These are phyloP conservation scores for Lasiosphaeria ovina DNA, from an alignment of 495 filamentous ascomycete species.

Conservation along the genomic window DNA sequence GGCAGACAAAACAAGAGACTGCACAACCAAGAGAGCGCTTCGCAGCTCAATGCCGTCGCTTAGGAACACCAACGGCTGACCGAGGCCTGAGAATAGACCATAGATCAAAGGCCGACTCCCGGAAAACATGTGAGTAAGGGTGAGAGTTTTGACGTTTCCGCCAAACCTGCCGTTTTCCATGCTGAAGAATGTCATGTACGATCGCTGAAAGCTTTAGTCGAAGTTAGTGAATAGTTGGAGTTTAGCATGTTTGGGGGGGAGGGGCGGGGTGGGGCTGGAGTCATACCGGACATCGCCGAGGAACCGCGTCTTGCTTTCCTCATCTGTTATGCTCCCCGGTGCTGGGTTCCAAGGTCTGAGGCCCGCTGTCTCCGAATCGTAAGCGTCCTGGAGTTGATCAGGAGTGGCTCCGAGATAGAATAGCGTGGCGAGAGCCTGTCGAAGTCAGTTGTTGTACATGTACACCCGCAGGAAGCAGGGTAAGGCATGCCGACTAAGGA, in stretches of 20 bases:
- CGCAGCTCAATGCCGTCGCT: constrained; percentile 31
- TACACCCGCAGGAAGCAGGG: not conserved
- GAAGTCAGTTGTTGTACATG: constrained; percentile 4
- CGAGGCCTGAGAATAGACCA: constrained; percentile 28
- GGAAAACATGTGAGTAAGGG: constrained; percentile 23
- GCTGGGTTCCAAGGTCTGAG: constrained; percentile 25
- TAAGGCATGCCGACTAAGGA: not conserved
- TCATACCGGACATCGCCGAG: constrained; percentile 27
- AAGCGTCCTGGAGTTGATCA: constrained; percentile 19
- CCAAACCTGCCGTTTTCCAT: constrained; percentile 25
- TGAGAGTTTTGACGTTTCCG: constrained; percentile 24
- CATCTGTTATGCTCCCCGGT: constrained; percentile 23
- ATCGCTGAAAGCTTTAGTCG: constrained; percentile 28
- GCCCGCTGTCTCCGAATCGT: constrained; percentile 17
- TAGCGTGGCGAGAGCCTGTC: constrained; percentile 25
- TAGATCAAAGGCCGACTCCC: constrained; percentile 25
- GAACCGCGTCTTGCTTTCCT: constrained; percentile 12
- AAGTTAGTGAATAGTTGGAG: not conserved
- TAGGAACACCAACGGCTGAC: constrained; percentile 27
- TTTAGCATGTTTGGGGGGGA: not conserved
- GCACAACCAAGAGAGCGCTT: constrained; percentile 24
- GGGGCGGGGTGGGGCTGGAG: not conserved
- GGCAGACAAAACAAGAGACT: constrained; percentile 27
- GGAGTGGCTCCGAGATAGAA: constrained; percentile 20
- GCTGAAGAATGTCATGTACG: constrained; percentile 35